Evolutionary conservation across 2,329 filamentous ascomycete genomes (phyloP).

Genomic region (Trichoderma koningii): DNA sequence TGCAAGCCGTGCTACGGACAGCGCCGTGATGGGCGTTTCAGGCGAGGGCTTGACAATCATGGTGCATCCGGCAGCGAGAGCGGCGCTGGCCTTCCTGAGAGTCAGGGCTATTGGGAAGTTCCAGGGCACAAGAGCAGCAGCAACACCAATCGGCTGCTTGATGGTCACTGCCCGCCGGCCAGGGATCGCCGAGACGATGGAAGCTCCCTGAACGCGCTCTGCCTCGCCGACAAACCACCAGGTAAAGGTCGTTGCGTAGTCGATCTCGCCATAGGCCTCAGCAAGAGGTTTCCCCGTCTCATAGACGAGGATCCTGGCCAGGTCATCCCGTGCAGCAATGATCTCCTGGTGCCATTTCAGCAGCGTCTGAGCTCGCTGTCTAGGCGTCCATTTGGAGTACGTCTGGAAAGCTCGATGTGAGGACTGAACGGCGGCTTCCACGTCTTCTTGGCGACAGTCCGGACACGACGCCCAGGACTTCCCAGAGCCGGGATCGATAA

Average conservation of each 20-base stretch:
- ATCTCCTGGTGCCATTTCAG: slow-evolving; percentile 44
- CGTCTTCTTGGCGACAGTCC: slow-evolving; percentile 47
- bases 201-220: slow-evolving; percentile 56
- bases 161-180: slow-evolving; percentile 68
- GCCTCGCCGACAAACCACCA: slow-evolving; percentile 60
- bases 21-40: slow-evolving; percentile 72
- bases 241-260: slow-evolving; percentile 56
- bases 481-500: slow-evolving; percentile 56
- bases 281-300: slow-evolving; percentile 61
- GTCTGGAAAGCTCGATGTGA: slow-evolving; percentile 42
- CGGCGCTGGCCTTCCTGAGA: slow-evolving; percentile 51
- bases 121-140: slow-evolving; percentile 47
- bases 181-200: slow-evolving; percentile 60
- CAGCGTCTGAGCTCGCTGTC: slow-evolving; percentile 41
- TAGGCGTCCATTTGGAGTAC: slow-evolving; percentile 44
- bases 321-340: slow-evolving; percentile 40
- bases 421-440: slow-evolving; percentile 43
- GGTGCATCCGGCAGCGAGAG: slow-evolving; percentile 72
- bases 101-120: slow-evolving; percentile 62
- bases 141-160: slow-evolving; percentile 53
- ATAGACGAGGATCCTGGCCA: slow-evolving; percentile 45
- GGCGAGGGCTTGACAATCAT: slow-evolving; percentile 75
- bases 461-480: slow-evolving; percentile 54
- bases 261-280: slow-evolving; percentile 57
- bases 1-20: slow-evolving; percentile 68